Evolutionary conservation across 345 rosid species (phyloP), one percentile per base, ranked within the genome.

Genomic region (Melaleuca quinquenervia): DNA sequence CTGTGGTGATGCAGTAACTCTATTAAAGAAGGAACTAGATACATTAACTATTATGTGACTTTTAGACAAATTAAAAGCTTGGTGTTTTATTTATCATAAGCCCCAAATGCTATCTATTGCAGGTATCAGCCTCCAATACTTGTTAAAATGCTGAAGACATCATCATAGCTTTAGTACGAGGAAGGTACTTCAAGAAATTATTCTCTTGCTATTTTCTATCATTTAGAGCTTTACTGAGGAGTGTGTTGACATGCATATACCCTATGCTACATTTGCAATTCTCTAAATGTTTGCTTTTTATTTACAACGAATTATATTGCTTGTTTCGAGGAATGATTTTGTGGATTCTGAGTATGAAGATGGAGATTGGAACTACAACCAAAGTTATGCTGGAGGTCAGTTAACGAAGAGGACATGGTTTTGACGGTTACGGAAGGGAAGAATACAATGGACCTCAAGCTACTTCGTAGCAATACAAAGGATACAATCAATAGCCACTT

Each of bases 1-100:
- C 94, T 91, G 99, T 95, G 48, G 94, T 98, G 10, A 95, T 95
- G 99, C 94, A 44, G 93, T 96, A 74, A 94, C 92, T 82, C 96
- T 97, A 85, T 97, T 96, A 51, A 95, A 88, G 90, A 89, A 87
- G 70, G 98, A 96, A 89, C 91, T 96, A 85, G 86, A 94, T 85
- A 87, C 91, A 41, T 90, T 92, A 82, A 89, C 98, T 52, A 89
- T 93, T 88, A 98, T 98, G 96, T 94, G 82, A 89, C 96, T 91
- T 90, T 16, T 6, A 10, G 51, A 84, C 11, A 49, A 80, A 21
- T 75, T 21, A 11, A 32, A 16, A 22, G 52, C 45, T 8, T 76
- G 27, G 3, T 6, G 21, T 32, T 49, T 49, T 11, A 44, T 49
- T 27, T 11, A 82, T 83, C 16, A 22, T 29, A 11, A 82, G 52